Percentiles rank a stretch among this genome's conserved stretches.
Conservation (phyloP, 2,329 filamentous ascomycete species). For the Alternaria consortialis region DNA sequence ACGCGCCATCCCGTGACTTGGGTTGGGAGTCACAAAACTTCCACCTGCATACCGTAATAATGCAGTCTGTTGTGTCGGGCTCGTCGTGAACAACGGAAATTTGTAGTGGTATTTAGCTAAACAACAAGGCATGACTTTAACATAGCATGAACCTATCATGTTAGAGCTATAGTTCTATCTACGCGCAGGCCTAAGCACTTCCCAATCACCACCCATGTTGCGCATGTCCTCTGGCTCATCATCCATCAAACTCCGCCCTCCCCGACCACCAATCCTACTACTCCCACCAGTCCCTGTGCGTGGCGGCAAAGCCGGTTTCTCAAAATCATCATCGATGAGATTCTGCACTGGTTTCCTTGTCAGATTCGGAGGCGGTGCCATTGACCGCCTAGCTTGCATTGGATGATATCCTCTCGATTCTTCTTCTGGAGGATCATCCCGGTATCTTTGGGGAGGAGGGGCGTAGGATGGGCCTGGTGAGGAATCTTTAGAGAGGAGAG, state of each 20-base stretch:
- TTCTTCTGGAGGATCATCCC: conserved; percentile 29
- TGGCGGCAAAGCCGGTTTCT: conserved; percentile 44
- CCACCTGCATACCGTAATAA: not conserved
- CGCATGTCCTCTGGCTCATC: conserved; percentile 47
- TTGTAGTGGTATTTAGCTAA: not conserved
- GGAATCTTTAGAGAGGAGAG: conserved; percentile 31
- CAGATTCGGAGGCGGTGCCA: conserved; percentile 30
- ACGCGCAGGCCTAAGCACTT: conserved; percentile 45
- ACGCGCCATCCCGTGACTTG: conserved; percentile 1
- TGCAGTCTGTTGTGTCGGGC: not conserved
- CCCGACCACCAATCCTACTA: conserved; percentile 16
- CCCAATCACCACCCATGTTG: conserved; percentile 49
- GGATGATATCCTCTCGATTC: conserved; percentile 25
- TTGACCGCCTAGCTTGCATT: conserved; percentile 33
- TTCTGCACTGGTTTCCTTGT: conserved; percentile 30
- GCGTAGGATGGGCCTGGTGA: conserved; percentile 10
- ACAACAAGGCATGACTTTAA: not conserved
- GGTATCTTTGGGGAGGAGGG: conserved; percentile 31
- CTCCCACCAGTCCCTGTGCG: conserved; percentile 42
- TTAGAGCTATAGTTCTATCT: not conserved
- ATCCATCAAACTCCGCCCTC: conserved; percentile 46
- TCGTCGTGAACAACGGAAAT: not conserved
- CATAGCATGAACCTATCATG: not conserved
- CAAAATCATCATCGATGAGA: conserved; percentile 31
- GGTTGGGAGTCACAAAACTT: not conserved